Percentiles rank a stretch among this genome's conserved stretches.
These are phyloP conservation scores for Kwoniella botswanensis DNA, from an alignment of 768 basidiomycete genomes.

Conservation along the genomic window DNA sequence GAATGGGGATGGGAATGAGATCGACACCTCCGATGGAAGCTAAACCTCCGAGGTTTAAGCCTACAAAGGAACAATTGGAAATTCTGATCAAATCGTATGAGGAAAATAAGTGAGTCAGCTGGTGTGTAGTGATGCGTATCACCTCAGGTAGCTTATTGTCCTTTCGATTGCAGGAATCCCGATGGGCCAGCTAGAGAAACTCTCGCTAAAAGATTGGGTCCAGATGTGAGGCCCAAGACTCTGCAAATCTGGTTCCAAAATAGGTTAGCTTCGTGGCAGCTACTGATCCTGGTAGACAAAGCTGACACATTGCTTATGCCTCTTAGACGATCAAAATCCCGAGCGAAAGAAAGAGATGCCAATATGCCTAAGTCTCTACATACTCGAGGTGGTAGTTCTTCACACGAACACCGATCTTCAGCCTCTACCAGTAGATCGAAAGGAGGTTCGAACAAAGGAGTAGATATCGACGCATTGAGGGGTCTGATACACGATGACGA, in stretches of 20 bases:
- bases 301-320: not conserved
- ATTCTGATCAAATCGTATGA: constrained; percentile 46
- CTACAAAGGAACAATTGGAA: constrained; percentile 48
- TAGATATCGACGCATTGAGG: constrained; percentile 34
- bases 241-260: constrained; percentile 56
- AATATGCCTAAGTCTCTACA: constrained; percentile 13
- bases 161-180: constrained; percentile 35
- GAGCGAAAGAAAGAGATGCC: constrained; percentile 45
- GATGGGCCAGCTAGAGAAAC: constrained; percentile 39
- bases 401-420: constrained; percentile 14
- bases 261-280: constrained; percentile 28
- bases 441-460: constrained; percentile 11
- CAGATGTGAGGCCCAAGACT: constrained; percentile 43
- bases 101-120: constrained; percentile 40
- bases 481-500: constrained; percentile 37
- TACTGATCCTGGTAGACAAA: not conserved
- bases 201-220: constrained; percentile 37
- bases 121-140: not conserved
- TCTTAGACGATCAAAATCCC: constrained; percentile 42
- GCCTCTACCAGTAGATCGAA: constrained; percentile 1
- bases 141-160: not conserved
- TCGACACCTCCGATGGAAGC: constrained; percentile 14
- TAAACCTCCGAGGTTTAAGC: constrained; percentile 47
- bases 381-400: constrained; percentile 10
- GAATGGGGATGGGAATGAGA: constrained; percentile 14